A percentile compares a stretch with the other conserved stretches of the same genome.
Evolutionary conservation across 371 early-diverging fungal species (phyloP).

Genomic region (Parasitella parasitica): DNA sequence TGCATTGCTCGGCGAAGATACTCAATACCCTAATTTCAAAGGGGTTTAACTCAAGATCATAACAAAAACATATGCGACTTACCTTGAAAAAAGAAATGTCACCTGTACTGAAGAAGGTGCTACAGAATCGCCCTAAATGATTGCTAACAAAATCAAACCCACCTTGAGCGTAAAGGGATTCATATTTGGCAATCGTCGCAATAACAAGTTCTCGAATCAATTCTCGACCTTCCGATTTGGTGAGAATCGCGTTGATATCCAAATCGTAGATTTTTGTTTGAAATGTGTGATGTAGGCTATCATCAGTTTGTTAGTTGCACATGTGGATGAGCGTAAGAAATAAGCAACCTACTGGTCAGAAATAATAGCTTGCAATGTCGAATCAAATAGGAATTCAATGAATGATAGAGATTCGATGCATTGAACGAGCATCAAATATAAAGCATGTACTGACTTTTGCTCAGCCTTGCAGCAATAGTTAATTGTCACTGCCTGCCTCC

Average conservation of each 20-base stretch:
- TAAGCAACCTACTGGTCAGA: conserved; percentile 1
- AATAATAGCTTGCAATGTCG: background rate
- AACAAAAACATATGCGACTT: background rate
- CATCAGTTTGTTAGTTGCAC: background rate
- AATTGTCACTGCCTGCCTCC: background rate
- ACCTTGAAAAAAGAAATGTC: conserved; percentile 81
- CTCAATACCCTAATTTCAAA: conserved; percentile 52
- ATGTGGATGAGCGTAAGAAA: too few species aligned
- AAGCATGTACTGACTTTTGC: conserved; percentile 67
- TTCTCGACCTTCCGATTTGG: conserved; percentile 59
- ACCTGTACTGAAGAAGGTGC: conserved; percentile 66
- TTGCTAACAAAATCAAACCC: conserved; percentile 49
- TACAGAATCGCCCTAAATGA: conserved; percentile 64
- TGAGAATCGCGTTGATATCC: conserved; percentile 64
- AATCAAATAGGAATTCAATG: conserved; percentile 67
- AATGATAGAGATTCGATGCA: conserved; percentile 77
- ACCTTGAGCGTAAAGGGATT: conserved; percentile 19
- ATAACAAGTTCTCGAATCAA: conserved; percentile 69
- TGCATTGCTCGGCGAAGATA: conserved; percentile 50
- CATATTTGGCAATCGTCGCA: conserved; percentile 70
- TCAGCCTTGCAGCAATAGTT: conserved; percentile 46
- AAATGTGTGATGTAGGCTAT: conserved; percentile 28
- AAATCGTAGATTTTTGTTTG: conserved; percentile 45
- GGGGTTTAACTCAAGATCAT: background rate
- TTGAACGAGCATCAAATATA: conserved; percentile 65